Evolutionary conservation across 495 filamentous ascomycete genomes (phyloP).

Genomic region (Hypoxylon fuscum): DNA sequence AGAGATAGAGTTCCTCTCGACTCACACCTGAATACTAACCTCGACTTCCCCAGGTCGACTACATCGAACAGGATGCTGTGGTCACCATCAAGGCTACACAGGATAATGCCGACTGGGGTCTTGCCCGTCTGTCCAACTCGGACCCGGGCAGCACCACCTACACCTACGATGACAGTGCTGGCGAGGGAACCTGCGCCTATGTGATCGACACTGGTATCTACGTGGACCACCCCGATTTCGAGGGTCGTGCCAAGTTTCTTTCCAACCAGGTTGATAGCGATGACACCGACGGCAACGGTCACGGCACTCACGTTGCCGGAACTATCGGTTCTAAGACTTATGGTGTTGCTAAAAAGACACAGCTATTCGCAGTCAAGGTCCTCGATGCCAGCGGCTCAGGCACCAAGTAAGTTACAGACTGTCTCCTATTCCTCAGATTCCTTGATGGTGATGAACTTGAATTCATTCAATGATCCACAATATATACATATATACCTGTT

Average conservation of each 20-base stretch:
- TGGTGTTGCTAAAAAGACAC: constrained; percentile 72
- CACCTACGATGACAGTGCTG: constrained; percentile 64
- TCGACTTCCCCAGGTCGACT: constrained; percentile 51
- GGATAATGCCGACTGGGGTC: constrained; percentile 61
- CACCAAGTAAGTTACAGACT: constrained; percentile 21
- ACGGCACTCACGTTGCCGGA: constrained; percentile 72
- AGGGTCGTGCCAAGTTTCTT: constrained; percentile 60
- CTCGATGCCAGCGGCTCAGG: constrained; percentile 60
- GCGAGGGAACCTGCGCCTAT: constrained; percentile 66
- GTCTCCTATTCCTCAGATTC: not conserved
- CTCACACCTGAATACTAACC: constrained; percentile 5
- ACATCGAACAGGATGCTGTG: constrained; percentile 61
- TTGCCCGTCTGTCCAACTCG: constrained; percentile 61
- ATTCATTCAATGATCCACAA: not conserved
- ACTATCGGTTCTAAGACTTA: constrained; percentile 69
- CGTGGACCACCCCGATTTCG: constrained; percentile 63
- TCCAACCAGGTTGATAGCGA: constrained; percentile 47
- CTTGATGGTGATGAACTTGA: not conserved
- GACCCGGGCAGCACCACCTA: constrained; percentile 55
- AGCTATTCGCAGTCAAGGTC: constrained; percentile 73
- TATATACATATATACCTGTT: not conserved
- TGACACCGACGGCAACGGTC: constrained; percentile 53
- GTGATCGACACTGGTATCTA: constrained; percentile 70
- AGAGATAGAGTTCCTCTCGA: not conserved
- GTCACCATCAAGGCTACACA: constrained; percentile 57